A percentile compares a stretch with the other conserved stretches of the same genome.
These are phyloP conservation scores for Psilocybe azurescens DNA, from an alignment of 768 basidiomycete species.

Conservation along the genomic window DNA sequence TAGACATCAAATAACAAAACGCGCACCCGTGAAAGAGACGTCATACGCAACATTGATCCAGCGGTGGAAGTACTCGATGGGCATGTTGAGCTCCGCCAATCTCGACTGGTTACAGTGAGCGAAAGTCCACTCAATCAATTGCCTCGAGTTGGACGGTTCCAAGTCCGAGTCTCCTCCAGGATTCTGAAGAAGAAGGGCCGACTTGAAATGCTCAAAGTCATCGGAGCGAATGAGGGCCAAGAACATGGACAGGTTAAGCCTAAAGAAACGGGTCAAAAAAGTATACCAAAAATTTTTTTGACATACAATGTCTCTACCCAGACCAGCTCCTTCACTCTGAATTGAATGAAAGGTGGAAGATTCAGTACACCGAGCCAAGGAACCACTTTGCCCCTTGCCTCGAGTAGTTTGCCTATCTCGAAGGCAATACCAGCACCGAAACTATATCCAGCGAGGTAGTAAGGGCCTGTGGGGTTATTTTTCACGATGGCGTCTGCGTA, in stretches of 20 bases:
- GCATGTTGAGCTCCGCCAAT: neutral
- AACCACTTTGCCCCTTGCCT: neutral
- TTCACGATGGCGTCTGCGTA: neutral
- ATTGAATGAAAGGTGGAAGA: neutral
- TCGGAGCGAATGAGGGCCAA: neutral
- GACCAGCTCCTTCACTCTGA: neutral
- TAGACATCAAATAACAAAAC: neutral
- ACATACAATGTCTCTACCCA: neutral
- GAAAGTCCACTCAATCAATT: neutral
- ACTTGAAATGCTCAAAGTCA: neutral
- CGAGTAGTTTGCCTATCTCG: neutral
- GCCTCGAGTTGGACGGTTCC: neutral
- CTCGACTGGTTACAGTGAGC: neutral
- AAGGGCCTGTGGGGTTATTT: neutral
- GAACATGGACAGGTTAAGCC: neutral
- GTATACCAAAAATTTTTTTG: neutral
- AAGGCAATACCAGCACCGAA: neutral
- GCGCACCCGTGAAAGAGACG: neutral
- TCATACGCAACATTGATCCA: neutral
- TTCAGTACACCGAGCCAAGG: neutral
- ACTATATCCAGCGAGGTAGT: neutral
- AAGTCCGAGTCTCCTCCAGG: neutral
- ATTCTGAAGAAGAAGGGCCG: neutral
- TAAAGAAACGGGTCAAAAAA: neutral
- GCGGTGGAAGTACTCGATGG: neutral